Evolutionary conservation across 257 asterid genomes (phyloP).

Genomic region (Nicotiana tabacum): DNA sequence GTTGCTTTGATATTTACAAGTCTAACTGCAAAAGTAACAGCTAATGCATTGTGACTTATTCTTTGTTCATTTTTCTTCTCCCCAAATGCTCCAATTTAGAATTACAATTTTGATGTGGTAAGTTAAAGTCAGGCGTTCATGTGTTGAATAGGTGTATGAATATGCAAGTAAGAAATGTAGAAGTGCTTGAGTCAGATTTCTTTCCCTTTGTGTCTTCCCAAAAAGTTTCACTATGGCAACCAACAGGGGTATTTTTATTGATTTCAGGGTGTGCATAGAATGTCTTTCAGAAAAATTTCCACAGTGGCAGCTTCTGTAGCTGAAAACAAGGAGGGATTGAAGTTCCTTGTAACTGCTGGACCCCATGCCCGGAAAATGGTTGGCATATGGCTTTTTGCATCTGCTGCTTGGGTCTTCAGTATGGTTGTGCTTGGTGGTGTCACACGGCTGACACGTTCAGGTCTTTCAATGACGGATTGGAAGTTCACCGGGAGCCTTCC

Average conservation of each 20-base stretch:
- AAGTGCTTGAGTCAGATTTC: background rate
- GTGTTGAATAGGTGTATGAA: background rate
- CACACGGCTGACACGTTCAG: constrained; percentile 89
- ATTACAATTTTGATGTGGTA: background rate
- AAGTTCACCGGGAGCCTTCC: constrained; percentile 90
- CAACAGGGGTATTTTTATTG: background rate
- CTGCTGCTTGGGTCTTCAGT: constrained; percentile 95
- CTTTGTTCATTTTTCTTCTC: background rate
- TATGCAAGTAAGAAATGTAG: background rate
- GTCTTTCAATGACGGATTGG: constrained; percentile 99
- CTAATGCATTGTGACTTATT: background rate
- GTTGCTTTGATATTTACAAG: background rate
- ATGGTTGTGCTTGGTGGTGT: constrained; percentile 97
- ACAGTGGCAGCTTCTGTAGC: constrained; percentile 43
- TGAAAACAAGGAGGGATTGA: constrained; percentile 41
- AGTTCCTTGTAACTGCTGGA: constrained; percentile 79
- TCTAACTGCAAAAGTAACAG: too few species aligned
- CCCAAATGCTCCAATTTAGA: background rate
- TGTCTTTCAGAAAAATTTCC: constrained; percentile 45
- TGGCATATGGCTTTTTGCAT: constrained; percentile 86
- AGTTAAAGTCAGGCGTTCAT: too few species aligned
- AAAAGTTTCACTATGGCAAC: too few species aligned
- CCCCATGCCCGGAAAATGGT: constrained; percentile 78
- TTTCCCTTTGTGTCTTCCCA: background rate
- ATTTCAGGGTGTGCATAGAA: constrained; percentile 42